These are phyloP conservation scores for Gymnopilus junonius DNA, from an alignment of 768 basidiomycete species.

Conservation along the genomic window DNA sequence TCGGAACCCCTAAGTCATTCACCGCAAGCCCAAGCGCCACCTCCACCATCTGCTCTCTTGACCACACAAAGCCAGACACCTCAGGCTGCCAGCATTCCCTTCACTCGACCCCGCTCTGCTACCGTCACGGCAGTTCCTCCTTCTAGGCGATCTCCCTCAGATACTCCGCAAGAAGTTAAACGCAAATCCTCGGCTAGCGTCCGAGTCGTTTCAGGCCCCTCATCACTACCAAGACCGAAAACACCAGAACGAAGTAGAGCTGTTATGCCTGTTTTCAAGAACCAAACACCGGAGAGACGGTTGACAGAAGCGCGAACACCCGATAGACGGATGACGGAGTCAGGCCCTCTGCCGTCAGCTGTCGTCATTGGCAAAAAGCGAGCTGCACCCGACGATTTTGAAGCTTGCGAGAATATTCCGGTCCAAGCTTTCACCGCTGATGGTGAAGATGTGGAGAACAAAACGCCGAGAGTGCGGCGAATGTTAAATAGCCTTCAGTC, in stretches of 20 bases:
- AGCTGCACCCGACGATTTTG: slow-evolving; percentile 78
- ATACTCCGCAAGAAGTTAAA: slow-evolving; percentile 17
- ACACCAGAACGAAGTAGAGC: slow-evolving; percentile 53
- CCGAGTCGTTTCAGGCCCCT: slow-evolving; percentile 49
- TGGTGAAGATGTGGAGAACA: slow-evolving; percentile 40
- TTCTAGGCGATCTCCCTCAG: slow-evolving; percentile 14
- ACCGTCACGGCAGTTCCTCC: slow-evolving; percentile 28
- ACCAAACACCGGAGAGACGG: slow-evolving; percentile 53
- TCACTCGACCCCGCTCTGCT: slow-evolving; percentile 33
- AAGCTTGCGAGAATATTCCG: slow-evolving; percentile 56
- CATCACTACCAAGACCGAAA: slow-evolving; percentile 48
- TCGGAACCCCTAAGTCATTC: slow-evolving; percentile 13
- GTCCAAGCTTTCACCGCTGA: slow-evolving; percentile 69
- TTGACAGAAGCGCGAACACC: slow-evolving; percentile 10
- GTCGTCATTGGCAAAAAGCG: slow-evolving; percentile 70
- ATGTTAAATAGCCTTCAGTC: slow-evolving; percentile 59
- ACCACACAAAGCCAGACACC: slow-evolving; percentile 7
- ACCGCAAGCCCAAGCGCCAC: not conserved
- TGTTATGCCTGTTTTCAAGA: slow-evolving; percentile 51
- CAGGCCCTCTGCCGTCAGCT: slow-evolving; percentile 34
- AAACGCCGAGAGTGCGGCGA: slow-evolving; percentile 68
- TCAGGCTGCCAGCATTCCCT: slow-evolving; percentile 7
- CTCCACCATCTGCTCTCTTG: slow-evolving; percentile 5
- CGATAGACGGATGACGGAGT: slow-evolving; percentile 17
- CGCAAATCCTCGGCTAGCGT: slow-evolving; percentile 24